Evolutionary conservation across 164 flowering plant species (phyloP), one percentile per base, ranked within the genome.

Genomic region (Nymphaea colorata): DNA sequence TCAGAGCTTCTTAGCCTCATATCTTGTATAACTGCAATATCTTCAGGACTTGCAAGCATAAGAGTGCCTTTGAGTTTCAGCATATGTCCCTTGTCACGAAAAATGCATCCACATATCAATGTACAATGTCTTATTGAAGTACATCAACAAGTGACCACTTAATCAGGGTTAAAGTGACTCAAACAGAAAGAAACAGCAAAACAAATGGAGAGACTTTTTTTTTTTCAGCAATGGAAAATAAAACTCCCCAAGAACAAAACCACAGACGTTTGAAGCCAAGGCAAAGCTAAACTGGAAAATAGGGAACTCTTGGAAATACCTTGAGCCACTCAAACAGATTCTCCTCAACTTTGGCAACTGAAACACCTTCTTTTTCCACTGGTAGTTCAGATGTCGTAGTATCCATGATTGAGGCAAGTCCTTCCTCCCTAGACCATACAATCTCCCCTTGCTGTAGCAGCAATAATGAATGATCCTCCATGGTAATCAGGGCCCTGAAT

Each of bases 401-500:
- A 79, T 86, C 96, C 62, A 87, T 70, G 72, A 95, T 76, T 44
- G 98, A 95, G 66, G 96, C 98, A 71, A 95, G 90, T 44, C 96
- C 93, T 77, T 95, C 99, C 73, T 95, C 99, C 78, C 98, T 83
- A 67, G 82, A 81, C 99, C 99, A 95, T 25, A 95, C 98, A 82
- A 90, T 82, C 68, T 77, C 88, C 71, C 99, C 98, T 77, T 95
- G 98, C 69, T 95, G 99, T 59, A 92, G 64, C 69, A 95, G 77
- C 68, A 87, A 69, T 43, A 88, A 78, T 14, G 99, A 92, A 77
- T 95, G 90, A 79, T 95, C 98, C 76, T 92, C 97, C 98, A 92
- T 90, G 59, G 90, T 93, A 83, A 95, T 80, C 81, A 95, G 81
- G 41, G 92, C 98, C 78, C 99, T 85, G 74, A 92, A 92, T 61